Evolutionary conservation across 768 basidiomycete species (phyloP).

Genomic region (Podaxis rugospora): DNA sequence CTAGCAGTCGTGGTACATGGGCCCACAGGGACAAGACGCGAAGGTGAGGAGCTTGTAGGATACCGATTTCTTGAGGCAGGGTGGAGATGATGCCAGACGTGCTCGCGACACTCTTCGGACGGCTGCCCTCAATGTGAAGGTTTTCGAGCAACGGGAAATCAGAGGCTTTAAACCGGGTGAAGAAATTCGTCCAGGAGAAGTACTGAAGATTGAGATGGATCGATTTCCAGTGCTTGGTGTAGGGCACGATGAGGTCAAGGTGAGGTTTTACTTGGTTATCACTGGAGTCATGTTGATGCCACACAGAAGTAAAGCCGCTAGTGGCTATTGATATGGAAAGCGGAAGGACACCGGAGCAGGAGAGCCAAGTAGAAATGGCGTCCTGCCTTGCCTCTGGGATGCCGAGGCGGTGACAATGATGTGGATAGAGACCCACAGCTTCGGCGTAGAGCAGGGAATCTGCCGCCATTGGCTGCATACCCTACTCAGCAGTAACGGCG

Average conservation of each 20-base stretch:
- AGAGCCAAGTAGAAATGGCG: constrained; percentile 4
- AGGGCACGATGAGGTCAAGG: constrained; percentile 1
- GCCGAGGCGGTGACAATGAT: not conserved
- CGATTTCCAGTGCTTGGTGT: not conserved
- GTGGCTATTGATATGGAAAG: not conserved
- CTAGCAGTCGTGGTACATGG: not conserved
- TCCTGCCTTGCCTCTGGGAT: not conserved
- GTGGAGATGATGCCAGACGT: not conserved
- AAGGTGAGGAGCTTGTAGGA: not conserved
- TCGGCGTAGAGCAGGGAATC: constrained; percentile 12
- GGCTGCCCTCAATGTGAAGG: not conserved
- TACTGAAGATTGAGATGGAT: not conserved
- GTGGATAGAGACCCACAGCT: constrained; percentile 11
- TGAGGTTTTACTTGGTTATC: not conserved
- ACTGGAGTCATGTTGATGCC: not conserved
- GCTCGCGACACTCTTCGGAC: not conserved
- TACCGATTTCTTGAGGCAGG: not conserved
- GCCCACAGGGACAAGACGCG: not conserved
- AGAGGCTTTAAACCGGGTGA: not conserved
- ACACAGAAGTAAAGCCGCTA: not conserved
- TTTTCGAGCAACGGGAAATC: not conserved
- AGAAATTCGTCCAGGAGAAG: not conserved
- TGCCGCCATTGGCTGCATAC: constrained; percentile 12
- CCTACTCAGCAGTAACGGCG: constrained; percentile 12
- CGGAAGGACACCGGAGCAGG: constrained; percentile 2